phyloP scores from a whole-genome alignment of 139 green algal species.

The Chloropicon primus region DNA sequence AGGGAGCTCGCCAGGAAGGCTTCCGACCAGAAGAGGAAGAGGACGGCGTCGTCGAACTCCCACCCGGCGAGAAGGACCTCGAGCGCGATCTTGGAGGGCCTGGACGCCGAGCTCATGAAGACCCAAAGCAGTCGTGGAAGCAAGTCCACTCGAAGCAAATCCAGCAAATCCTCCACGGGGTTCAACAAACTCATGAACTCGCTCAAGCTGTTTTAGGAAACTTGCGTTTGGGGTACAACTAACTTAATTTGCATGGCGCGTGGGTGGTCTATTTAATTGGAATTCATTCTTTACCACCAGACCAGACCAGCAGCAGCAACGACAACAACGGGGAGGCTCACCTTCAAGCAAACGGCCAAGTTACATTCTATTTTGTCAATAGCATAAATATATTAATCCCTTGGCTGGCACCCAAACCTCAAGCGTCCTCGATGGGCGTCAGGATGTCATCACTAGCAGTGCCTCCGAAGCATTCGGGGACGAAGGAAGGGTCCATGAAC shows the following conservation, averaged over 20 bases:
- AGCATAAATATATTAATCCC: too few relatives aligned
- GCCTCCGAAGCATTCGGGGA: neutral
- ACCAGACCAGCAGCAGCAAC: too few relatives aligned
- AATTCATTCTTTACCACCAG: too few relatives aligned
- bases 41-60: neutral
- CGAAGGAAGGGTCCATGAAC: neutral
- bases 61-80: neutral
- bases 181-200: neutral
- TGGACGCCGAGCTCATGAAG: neutral
- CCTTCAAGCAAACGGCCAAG: too few relatives aligned
- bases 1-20: too few relatives aligned
- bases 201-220: neutral
- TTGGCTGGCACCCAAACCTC: too few relatives aligned
- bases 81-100: neutral
- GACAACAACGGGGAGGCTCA: too few relatives aligned
- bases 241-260: too few relatives aligned
- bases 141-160: too few relatives aligned
- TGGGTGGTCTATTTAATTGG: too few relatives aligned
- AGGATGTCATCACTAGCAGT: neutral
- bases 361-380: too few relatives aligned
- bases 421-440: neutral
- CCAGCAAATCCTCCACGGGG: neutral
- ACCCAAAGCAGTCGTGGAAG: neutral
- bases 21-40: neutral
- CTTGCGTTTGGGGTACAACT: too few relatives aligned